Base-by-base conservation (phyloP, 805 yeast species). In the Nakazawaea wyomingensis region DNA sequence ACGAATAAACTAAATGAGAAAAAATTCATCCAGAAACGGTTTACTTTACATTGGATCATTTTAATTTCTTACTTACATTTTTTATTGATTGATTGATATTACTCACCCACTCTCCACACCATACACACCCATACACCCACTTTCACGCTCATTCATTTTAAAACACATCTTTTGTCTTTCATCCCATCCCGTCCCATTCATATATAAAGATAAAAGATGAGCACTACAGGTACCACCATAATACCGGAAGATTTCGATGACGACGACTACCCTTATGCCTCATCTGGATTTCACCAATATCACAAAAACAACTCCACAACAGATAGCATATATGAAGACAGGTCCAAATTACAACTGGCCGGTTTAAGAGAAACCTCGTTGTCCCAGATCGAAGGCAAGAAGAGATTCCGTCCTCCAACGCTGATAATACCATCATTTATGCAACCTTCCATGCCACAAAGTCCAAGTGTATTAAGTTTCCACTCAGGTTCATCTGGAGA, bases 221-320 rank as follows among this genome's bases (percentile, higher is more conserved):
- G 13, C 16, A 32, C 16, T 20, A 10, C 35, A 17, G 22, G 35
- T 8, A 5, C 35, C 21, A 32, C 11, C 10, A 17, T n/a, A 5
- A 29, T 43, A 29, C 46, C 46, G 11, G 46, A 43, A 29, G 46
- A 43, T 35, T 43, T 29, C 19, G 46, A 43, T 30, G 39, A 34
- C 18, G 46, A 43, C 13, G 46, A 43, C 28, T 32, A 22, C 19
- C 34, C 27, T 24, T 8, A 24, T 24, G 10, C 27, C 27, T 8
- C n/a, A 8, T 41, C 37, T 10, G 26, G 13, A 2, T 34, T 21
- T 17, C 34, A 36, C 5, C 18, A 26, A 3, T 4, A 28, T 24
- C 27, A 18, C n/a, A 16, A 26, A 16, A 32, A 38, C 11, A 10
- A 20, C 8, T 33, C 45, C 22, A 6, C 37, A 5, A 34, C 45